Evolutionary conservation across 371 early-diverging fungal species (phyloP).

Genomic region (Mucor plumbeus): DNA sequence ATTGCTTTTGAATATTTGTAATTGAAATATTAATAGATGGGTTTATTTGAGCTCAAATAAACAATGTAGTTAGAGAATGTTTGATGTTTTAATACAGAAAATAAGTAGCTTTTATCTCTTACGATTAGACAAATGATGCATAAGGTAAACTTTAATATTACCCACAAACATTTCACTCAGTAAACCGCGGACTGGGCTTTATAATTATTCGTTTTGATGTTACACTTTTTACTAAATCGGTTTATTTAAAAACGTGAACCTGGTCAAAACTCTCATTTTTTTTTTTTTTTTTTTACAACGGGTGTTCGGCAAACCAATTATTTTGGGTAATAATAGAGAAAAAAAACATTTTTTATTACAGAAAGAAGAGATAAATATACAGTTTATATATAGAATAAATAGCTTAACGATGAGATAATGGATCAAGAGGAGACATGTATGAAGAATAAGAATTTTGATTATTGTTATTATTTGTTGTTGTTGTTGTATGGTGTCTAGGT

Average conservation of each 20-base stretch:
- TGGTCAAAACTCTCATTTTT: neutral
- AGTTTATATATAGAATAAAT: neutral
- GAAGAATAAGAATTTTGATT: neutral
- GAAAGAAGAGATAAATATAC: neutral
- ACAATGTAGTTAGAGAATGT: too few relatives aligned
- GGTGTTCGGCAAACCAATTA: conserved; percentile 1
- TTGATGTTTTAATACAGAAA: neutral
- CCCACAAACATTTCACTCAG: neutral
- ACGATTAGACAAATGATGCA: neutral
- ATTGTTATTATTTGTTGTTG: neutral
- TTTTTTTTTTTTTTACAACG: neutral
- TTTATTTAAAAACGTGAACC: neutral
- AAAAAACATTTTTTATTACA: conserved; percentile 2
- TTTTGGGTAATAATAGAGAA: neutral
- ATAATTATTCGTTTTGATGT: conserved; percentile 1
- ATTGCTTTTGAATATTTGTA: too few relatives aligned
- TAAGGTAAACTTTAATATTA: neutral
- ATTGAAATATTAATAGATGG: too few relatives aligned
- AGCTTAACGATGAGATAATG: conserved; percentile 24
- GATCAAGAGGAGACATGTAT: conserved; percentile 22
- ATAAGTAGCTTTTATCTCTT: neutral
- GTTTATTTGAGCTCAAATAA: too few relatives aligned
- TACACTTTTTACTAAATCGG: neutral
- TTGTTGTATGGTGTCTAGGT: conserved; percentile 22
- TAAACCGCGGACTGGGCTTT: neutral